phyloP scores from a whole-genome alignment of 768 basidiomycete genomes.

The Boletus sp. region DNA sequence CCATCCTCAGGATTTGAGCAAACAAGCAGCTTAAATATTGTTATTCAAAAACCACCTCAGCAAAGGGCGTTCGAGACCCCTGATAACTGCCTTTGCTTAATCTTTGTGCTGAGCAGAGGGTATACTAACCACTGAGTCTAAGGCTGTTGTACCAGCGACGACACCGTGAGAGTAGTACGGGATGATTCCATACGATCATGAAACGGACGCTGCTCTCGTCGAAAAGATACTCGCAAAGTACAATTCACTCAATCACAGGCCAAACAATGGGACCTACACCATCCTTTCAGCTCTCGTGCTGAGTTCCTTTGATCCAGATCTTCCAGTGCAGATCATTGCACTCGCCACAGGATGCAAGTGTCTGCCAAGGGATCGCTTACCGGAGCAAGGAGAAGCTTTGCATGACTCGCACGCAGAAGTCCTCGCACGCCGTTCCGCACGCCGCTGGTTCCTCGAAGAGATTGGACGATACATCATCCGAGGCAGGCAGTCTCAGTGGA shows the following conservation, averaged over 20 bases:
- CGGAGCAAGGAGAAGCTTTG: constrained; percentile 69
- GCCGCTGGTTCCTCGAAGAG: constrained; percentile 81
- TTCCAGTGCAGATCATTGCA: constrained; percentile 55
- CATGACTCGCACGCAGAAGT: constrained; percentile 94
- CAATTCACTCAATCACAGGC: constrained; percentile 44
- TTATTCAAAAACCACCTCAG: too few species aligned
- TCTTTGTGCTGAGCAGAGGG: too few species aligned
- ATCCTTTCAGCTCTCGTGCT: constrained; percentile 60
- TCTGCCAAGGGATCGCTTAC: constrained; percentile 60
- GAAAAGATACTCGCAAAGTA: constrained; percentile 44
- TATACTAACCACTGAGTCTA: too few species aligned
- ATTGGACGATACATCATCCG: constrained; percentile 29
- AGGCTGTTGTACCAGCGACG: neutral
- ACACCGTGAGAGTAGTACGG: neutral
- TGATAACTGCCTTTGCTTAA: too few species aligned
- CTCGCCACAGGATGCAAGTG: constrained; percentile 86
- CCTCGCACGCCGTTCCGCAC: constrained; percentile 75
- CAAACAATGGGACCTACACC: constrained; percentile 58
- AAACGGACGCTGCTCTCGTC: constrained; percentile 32
- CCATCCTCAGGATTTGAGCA: too few species aligned
- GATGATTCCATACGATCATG: constrained; percentile 9
- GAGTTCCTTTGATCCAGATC: constrained; percentile 28
- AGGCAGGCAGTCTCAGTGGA: constrained; percentile 48
- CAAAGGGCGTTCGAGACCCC: too few species aligned
- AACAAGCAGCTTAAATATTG: too few species aligned